A percentile compares a stretch with the other conserved stretches of the same genome.
Evolutionary conservation across 805 yeast species (phyloP).

Genomic region (Torulaspora delbrueckii): DNA sequence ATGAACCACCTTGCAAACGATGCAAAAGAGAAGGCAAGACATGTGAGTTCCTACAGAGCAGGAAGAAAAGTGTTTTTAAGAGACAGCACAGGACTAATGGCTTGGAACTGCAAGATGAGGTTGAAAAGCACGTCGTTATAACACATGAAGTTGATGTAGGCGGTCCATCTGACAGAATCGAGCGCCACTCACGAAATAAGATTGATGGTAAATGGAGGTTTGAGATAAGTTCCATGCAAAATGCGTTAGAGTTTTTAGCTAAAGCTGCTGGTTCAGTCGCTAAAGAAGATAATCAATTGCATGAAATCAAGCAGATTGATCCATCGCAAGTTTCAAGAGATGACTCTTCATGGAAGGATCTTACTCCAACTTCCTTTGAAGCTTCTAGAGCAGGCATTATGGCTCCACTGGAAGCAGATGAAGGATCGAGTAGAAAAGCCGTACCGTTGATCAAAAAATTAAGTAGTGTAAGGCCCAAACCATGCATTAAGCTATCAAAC

Average conservation of each 20-base stretch:
- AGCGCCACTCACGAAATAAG: neutral
- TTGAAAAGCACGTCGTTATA: neutral
- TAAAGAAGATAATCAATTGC: slow-evolving; percentile 42
- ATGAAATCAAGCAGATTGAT: neutral
- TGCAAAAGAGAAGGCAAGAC: slow-evolving; percentile 78
- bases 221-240: slow-evolving; percentile 41
- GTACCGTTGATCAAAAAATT: slow-evolving; percentile 34
- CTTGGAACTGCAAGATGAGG: neutral
- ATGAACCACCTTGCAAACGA: slow-evolving; percentile 77
- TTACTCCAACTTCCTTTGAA: slow-evolving; percentile 2
- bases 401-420: slow-evolving; percentile 26
- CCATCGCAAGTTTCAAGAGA: neutral
- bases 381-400: slow-evolving; percentile 17
- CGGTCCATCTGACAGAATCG: neutral
- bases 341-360: neutral
- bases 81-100: neutral
- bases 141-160: neutral
- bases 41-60: slow-evolving; percentile 57
- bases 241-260: slow-evolving; percentile 68
- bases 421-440: slow-evolving; percentile 23
- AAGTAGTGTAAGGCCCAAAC: slow-evolving; percentile 32
- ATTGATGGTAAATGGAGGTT: slow-evolving; percentile 20
- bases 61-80: neutral
- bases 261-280: slow-evolving; percentile 77
- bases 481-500: slow-evolving; percentile 43